Evolutionary conservation across 768 basidiomycete species (phyloP), one percentile per base, ranked within the genome.

Genomic region (Russula griseocarnosa): DNA sequence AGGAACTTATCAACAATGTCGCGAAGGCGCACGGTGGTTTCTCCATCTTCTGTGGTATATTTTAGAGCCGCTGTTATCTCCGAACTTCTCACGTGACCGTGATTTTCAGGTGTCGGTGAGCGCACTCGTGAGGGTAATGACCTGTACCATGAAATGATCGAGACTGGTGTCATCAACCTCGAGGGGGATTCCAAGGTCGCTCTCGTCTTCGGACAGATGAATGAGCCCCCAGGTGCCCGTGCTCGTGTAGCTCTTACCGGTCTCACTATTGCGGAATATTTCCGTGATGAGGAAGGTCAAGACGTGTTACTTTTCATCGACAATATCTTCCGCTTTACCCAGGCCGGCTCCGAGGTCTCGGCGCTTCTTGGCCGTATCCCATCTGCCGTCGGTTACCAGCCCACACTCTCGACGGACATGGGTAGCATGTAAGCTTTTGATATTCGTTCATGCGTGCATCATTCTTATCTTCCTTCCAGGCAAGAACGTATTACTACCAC

Each of bases 281-380:
- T 99, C 97, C 95, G 97, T 87, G 97, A 99, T 73, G 96, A 98
- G 82, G 96, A 99, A 81, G 97, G 97, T 69, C 97, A 99, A 79
- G 97, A 99, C 78, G 97, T 99, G 83, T 85, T 99, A 76, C 88
- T 99, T 75, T 99, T 99, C 86, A 99, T 99, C 76, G 97, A 99
- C 90, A 99, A 99, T 87, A 99, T 99, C 80, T 99, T 99, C 97
- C 95, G 97, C 76, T 99, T 99, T 92, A 99, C 97, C 71, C 97
- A 98, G 79, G 97, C 97, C 74, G 97, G 97, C 88, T 99, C 97
- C 69, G 97, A 98, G 77, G 97, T 98, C 83, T 99, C 97, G 80
- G 97, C 97, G 69, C 79, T 99, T 72, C 91, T 98, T 70, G 97
- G 97, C 84, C 97, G 97, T 93, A 99, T 98, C 74, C 97, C 97